phyloP scores from a whole-genome alignment of 2,329 filamentous ascomycete genomes.

The Arthroderma uncinatum region DNA sequence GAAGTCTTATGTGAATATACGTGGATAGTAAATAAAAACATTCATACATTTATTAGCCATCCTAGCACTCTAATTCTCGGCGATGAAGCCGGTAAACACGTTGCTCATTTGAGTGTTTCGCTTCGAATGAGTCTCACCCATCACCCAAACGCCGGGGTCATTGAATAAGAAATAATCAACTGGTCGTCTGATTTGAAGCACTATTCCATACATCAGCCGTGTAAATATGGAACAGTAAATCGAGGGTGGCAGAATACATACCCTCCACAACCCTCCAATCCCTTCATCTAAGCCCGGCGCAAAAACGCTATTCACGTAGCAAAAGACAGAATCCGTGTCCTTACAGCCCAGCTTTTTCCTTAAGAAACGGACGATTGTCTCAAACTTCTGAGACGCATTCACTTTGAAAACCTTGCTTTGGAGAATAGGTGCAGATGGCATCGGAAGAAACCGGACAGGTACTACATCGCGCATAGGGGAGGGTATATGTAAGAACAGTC shows the following conservation, averaged over 20 bases:
- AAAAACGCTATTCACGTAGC: constrained; percentile 96
- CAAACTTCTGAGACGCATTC: constrained; percentile 69
- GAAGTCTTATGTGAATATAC: neutral
- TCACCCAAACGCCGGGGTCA: constrained; percentile 77
- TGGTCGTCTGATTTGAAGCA: constrained; percentile 84
- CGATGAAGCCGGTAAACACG: too few species aligned
- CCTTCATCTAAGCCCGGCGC: constrained; percentile 85
- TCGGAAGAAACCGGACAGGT: constrained; percentile 77
- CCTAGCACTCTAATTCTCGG: too few species aligned
- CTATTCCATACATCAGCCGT: too few species aligned
- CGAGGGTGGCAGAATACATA: too few species aligned
- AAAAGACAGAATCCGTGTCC: constrained; percentile 53
- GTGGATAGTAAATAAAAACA: neutral
- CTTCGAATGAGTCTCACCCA: too few species aligned
- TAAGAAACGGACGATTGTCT: constrained; percentile 74
- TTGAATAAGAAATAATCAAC: constrained; percentile 71
- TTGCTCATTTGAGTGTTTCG: too few species aligned
- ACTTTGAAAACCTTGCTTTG: constrained; percentile 80
- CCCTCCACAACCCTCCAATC: constrained; percentile 86
- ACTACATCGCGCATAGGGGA: too few species aligned
- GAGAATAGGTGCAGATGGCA: constrained; percentile 72
- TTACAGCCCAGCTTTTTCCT: constrained; percentile 46
- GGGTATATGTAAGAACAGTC: too few species aligned
- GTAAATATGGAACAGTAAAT: too few species aligned
- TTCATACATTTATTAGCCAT: neutral